A percentile compares a stretch with the other conserved stretches of the same genome.
These are phyloP conservation scores for Solanum chmielewskii DNA, from an alignment of 257 asterid genomes.

Conservation along the genomic window DNA sequence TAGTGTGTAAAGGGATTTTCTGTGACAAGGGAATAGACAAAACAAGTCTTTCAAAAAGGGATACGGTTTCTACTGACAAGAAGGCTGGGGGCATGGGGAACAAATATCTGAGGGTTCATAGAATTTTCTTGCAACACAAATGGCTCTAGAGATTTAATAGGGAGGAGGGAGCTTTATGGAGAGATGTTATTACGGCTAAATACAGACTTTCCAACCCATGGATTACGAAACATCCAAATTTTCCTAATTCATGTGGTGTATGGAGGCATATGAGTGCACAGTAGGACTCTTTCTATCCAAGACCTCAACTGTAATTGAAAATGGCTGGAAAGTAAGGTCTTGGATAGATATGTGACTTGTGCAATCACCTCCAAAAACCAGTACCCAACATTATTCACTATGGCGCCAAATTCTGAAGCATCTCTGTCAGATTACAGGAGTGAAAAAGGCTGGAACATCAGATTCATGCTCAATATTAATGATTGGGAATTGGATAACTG, in stretches of 20 bases:
- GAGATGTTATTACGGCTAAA: background rate
- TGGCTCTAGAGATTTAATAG: background rate
- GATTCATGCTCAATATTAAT: background rate
- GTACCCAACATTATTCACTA: background rate
- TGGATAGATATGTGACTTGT: background rate
- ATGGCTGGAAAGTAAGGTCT: background rate
- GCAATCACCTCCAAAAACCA: background rate
- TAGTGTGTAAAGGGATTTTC: background rate
- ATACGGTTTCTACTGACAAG: background rate
- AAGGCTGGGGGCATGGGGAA: too few species aligned
- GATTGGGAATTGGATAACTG: background rate
- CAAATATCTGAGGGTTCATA: background rate
- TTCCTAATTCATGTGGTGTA: background rate
- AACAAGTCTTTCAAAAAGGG: background rate
- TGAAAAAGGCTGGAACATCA: background rate
- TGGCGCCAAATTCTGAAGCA: background rate
- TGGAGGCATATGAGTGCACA: background rate
- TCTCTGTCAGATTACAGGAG: background rate
- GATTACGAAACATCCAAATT: background rate
- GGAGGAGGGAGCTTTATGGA: background rate
- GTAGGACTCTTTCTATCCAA: background rate
- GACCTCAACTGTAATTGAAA: background rate
- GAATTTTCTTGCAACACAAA: background rate
- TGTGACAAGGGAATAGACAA: background rate
- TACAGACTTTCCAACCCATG: background rate